Evolutionary conservation across 768 basidiomycete genomes (phyloP).

Genomic region (Kwoniella newhampshirensis): DNA sequence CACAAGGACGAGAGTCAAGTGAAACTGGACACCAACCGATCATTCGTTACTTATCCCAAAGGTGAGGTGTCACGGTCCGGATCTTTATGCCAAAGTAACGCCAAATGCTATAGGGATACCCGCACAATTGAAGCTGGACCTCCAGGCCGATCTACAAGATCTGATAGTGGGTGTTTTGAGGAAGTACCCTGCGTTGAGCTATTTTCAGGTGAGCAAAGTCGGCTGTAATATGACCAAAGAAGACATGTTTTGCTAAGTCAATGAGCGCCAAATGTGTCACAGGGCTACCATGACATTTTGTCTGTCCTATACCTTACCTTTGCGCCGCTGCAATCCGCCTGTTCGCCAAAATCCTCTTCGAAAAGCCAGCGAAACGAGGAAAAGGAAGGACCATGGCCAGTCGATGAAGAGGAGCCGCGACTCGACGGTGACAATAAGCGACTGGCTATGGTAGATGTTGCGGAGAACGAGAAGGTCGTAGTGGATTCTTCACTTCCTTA

Average conservation of each 20-base stretch:
- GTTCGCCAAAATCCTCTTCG: conserved; percentile 14
- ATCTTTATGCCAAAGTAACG: neutral
- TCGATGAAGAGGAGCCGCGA: neutral
- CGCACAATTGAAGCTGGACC: conserved; percentile 53
- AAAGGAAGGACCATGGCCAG: neutral
- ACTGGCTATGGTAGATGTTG: too few relatives aligned
- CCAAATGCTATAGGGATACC: conserved; percentile 39
- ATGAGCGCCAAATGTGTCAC: conserved; percentile 2
- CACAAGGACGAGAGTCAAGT: conserved; percentile 77
- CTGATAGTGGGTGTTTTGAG: conserved; percentile 76
- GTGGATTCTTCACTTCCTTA: conserved; percentile 2
- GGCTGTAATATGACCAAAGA: too few relatives aligned
- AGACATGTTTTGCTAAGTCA: too few relatives aligned
- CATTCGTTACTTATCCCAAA: conserved; percentile 89
- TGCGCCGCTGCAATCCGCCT: conserved; percentile 27
- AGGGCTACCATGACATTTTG: conserved; percentile 92
- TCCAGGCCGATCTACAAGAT: conserved; percentile 67
- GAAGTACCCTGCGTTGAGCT: conserved; percentile 68
- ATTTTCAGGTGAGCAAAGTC: conserved; percentile 81
- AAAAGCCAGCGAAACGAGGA: neutral
- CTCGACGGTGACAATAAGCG: too few relatives aligned
- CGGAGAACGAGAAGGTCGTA: too few relatives aligned
- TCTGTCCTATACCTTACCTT: conserved; percentile 64
- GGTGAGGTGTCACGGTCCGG: conserved; percentile 58
- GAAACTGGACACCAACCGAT: conserved; percentile 81